Conservation (phyloP, 176 grass and related monocot genomes). For the Rhynchospora pubera region DNA sequence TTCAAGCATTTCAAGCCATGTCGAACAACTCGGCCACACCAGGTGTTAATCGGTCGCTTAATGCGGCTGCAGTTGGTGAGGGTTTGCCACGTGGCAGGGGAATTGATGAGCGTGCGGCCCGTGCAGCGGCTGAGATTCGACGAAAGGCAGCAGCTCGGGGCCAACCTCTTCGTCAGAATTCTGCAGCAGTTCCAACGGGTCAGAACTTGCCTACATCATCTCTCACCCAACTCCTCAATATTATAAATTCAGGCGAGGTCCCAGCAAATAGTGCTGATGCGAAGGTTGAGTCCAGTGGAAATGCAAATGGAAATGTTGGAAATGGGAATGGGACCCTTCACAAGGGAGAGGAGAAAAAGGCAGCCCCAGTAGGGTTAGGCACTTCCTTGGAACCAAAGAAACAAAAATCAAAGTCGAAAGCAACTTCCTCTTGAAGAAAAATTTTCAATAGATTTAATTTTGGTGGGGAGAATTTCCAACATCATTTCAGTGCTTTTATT, state of each 20-base stretch:
- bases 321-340: slow-evolving; percentile 22
- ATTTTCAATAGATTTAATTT: neutral
- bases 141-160: slow-evolving; percentile 81
- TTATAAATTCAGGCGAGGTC: slow-evolving; percentile 45
- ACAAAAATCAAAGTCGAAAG: slow-evolving; percentile 61
- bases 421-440: slow-evolving; percentile 9
- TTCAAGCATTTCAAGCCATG: slow-evolving; percentile 74
- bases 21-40: slow-evolving; percentile 27
- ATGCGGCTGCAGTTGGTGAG: slow-evolving; percentile 42
- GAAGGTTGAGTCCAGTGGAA: slow-evolving; percentile 13
- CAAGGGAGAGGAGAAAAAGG: slow-evolving; percentile 11
- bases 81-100: slow-evolving; percentile 57
- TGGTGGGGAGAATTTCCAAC: no score
- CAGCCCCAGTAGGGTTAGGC: slow-evolving; percentile 70
- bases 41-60: slow-evolving; percentile 15
- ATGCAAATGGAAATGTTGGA: slow-evolving; percentile 21
- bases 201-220: neutral
- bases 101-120: slow-evolving; percentile 67
- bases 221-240: slow-evolving; percentile 51
- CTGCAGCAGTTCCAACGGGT: slow-evolving; percentile 17
- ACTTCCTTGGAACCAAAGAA: slow-evolving; percentile 71
- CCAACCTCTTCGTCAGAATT: slow-evolving; percentile 48
- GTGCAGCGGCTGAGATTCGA: slow-evolving; percentile 59
- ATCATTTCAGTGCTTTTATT: neutral
- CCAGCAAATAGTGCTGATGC: slow-evolving; percentile 20